Conservation (phyloP, 2,329 filamentous ascomycete genomes). For the Graphilbum fragrans region DNA sequence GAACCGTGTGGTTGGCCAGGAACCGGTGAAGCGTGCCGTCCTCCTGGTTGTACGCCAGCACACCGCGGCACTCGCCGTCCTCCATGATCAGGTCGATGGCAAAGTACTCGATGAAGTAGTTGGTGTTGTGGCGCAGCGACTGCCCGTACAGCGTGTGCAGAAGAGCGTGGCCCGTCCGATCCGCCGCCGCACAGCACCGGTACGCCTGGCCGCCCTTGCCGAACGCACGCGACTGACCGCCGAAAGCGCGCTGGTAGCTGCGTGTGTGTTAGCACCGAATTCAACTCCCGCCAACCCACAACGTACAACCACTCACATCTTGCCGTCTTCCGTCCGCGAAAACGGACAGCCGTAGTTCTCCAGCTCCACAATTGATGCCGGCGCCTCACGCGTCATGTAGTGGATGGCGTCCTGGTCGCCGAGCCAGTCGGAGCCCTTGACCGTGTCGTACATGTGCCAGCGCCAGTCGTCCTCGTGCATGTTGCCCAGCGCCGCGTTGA, state of each 20-base stretch:
- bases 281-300: background rate
- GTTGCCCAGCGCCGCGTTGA: slow-evolving; percentile 82
- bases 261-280: background rate
- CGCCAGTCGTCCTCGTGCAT: slow-evolving; percentile 98
- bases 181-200: slow-evolving; percentile 89
- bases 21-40: slow-evolving; percentile 96
- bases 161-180: slow-evolving; percentile 93
- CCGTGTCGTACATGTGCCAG: slow-evolving; percentile 99
- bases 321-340: slow-evolving; percentile 89
- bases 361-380: slow-evolving; percentile 81
- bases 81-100: slow-evolving; percentile 96
- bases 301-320: slow-evolving; percentile 50
- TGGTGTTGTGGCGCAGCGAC: slow-evolving; percentile 93
- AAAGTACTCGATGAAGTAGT: slow-evolving; percentile 99
- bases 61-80: slow-evolving; percentile 90
- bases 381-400: slow-evolving; percentile 95
- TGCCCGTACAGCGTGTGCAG: slow-evolving; percentile 98
- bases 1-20: slow-evolving; percentile 89
- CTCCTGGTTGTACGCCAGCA: slow-evolving; percentile 96
- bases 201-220: slow-evolving; percentile 98
- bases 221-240: slow-evolving; percentile 89
- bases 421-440: slow-evolving; percentile 95
- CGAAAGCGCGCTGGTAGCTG: slow-evolving; percentile 94
- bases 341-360: slow-evolving; percentile 98
- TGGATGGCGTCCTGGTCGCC: slow-evolving; percentile 96